phyloP scores from a whole-genome alignment of 2,329 filamentous ascomycete genomes.

The Lachnellula occidentalis region DNA sequence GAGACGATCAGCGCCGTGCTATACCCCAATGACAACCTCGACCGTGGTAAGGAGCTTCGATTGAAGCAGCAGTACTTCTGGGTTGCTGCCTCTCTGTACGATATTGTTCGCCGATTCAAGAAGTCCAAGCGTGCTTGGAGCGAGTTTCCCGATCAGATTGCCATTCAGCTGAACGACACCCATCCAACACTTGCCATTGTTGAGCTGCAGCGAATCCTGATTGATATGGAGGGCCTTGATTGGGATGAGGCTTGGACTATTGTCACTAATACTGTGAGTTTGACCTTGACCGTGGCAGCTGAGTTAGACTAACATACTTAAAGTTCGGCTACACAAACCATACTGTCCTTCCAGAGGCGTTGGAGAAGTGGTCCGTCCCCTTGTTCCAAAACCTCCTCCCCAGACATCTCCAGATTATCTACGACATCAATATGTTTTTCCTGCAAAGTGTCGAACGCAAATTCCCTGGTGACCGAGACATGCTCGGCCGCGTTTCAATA shows the following conservation, averaged over 20 bases:
- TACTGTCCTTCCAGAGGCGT: slow-evolving; percentile 90
- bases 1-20: slow-evolving; percentile 97
- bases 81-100: slow-evolving; percentile 93
- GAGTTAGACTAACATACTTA: slow-evolving; percentile 6
- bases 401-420: slow-evolving; percentile 93
- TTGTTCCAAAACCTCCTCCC: slow-evolving; percentile 89
- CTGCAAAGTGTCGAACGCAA: slow-evolving; percentile 82
- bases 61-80: slow-evolving; percentile 99
- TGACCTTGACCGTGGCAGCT: not conserved
- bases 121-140: slow-evolving; percentile 88
- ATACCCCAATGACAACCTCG: slow-evolving; percentile 96
- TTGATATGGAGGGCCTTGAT: slow-evolving; percentile 83
- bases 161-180: slow-evolving; percentile 97
- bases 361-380: slow-evolving; percentile 98
- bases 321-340: slow-evolving; percentile 96
- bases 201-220: slow-evolving; percentile 85
- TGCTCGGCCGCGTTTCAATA: slow-evolving; percentile 85
- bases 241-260: slow-evolving; percentile 93
- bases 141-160: slow-evolving; percentile 90
- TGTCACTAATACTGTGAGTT: slow-evolving; percentile 59
- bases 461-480: slow-evolving; percentile 84
- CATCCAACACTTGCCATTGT: slow-evolving; percentile 95
- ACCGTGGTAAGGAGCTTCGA: slow-evolving; percentile 92
- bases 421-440: slow-evolving; percentile 95
- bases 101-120: slow-evolving; percentile 97